phyloP scores from a whole-genome alignment of 2,329 filamentous ascomycete species.

The Canariomyces notabilis region DNA sequence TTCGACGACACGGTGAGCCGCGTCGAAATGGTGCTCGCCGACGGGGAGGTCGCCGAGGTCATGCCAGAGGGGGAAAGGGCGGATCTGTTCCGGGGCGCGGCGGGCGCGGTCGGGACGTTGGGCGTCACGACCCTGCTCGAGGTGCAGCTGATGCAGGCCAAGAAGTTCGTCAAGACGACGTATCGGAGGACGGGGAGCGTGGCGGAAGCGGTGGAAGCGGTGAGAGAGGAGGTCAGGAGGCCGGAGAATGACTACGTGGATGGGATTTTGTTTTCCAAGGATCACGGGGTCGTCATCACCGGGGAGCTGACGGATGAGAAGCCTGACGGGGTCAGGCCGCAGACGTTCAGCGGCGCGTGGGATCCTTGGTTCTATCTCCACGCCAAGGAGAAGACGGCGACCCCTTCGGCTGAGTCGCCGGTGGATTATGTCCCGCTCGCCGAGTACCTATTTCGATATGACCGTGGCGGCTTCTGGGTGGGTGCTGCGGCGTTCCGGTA shows the following conservation, averaged over 20 bases:
- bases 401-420: conserved; percentile 10
- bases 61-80: conserved; percentile 29
- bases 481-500: conserved; percentile 61
- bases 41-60: conserved; percentile 57
- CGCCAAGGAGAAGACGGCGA: conserved; percentile 43
- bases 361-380: conserved; percentile 79
- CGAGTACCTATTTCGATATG: conserved; percentile 73
- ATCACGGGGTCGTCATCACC: conserved; percentile 61
- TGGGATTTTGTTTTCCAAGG: conserved; percentile 60
- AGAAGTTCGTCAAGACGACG: conserved; percentile 55
- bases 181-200: conserved; percentile 53
- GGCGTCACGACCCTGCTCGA: conserved; percentile 65
- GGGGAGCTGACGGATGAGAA: conserved; percentile 56
- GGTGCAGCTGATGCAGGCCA: conserved; percentile 56
- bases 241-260: conserved; percentile 64
- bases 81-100: conserved; percentile 60
- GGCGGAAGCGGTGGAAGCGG: conserved; percentile 41
- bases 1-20: conserved; percentile 60
- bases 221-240: conserved; percentile 43
- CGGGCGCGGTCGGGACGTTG: conserved; percentile 62
- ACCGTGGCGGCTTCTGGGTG: conserved; percentile 72
- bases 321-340: conserved; percentile 35
- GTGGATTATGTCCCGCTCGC: conserved; percentile 60
- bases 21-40: conserved; percentile 65
- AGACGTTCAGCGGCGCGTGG: conserved; percentile 51